Evolutionary conservation across 202 grass and related monocot species (phyloP).

Genomic region (Musa balbisiana): DNA sequence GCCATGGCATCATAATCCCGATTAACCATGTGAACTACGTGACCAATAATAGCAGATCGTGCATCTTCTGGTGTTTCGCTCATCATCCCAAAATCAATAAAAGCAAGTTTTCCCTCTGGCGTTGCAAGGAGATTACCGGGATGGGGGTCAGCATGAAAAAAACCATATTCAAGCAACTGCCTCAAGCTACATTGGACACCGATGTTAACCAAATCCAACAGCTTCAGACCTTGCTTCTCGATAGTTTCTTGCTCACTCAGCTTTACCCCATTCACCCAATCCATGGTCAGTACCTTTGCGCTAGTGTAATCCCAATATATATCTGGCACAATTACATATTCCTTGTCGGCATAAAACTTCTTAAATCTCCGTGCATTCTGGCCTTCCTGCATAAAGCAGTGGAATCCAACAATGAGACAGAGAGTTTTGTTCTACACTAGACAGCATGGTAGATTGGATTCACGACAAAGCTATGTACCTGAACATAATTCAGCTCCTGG

Average conservation of each 20-base stretch:
- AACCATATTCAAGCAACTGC: conserved; percentile 90
- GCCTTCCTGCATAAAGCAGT: conserved; percentile 52
- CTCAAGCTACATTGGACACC: conserved; percentile 96
- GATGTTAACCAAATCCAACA: conserved; percentile 84
- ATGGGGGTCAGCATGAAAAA: conserved; percentile 92
- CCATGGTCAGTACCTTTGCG: conserved; percentile 89
- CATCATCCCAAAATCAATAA: conserved; percentile 99
- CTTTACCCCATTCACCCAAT: conserved; percentile 91
- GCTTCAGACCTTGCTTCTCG: conserved; percentile 72
- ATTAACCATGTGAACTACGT: conserved; percentile 97
- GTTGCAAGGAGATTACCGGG: conserved; percentile 94
- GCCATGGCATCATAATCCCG: conserved; percentile 97
- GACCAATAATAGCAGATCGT: conserved; percentile 87
- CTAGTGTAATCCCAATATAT: conserved; percentile 99
- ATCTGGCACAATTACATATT: conserved; percentile 86
- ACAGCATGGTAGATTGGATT: neutral
- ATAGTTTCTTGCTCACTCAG: conserved; percentile 81
- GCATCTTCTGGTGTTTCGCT: conserved; percentile 94
- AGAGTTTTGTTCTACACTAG: neutral
- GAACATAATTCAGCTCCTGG: conserved; percentile 98
- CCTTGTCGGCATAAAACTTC: conserved; percentile 88
- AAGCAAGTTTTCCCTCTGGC: conserved; percentile 81
- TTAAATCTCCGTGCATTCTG: conserved; percentile 93
- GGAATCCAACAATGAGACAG: neutral
- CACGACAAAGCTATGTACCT: conserved; percentile 39